Percentiles rank a stretch among this genome's conserved stretches.
phyloP scores from a whole-genome alignment of 1,284 basidiomycete genomes.

The Marasmius tenuissimus region DNA sequence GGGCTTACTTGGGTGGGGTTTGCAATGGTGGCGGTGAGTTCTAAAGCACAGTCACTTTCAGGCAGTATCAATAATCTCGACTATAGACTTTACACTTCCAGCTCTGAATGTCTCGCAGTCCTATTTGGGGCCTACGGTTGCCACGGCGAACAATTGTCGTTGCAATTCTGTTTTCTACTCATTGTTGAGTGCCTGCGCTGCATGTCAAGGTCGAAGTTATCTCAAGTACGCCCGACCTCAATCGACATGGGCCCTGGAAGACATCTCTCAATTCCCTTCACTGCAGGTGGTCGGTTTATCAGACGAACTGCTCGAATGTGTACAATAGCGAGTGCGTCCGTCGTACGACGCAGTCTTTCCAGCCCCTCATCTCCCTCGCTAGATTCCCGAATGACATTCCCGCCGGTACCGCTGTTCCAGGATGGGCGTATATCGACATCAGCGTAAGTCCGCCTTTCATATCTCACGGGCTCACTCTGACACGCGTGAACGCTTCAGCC shows the following conservation, averaged over 20 bases:
- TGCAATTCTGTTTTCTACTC: conserved; percentile 36
- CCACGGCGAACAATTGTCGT: conserved; percentile 29
- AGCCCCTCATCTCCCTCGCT: background rate
- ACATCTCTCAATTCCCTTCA: background rate
- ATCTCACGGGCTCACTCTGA: conserved; percentile 14
- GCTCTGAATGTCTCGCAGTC: conserved; percentile 29
- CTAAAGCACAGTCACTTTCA: background rate
- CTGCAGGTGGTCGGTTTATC: conserved; percentile 7
- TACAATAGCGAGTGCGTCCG: conserved; percentile 5
- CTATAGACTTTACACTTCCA: conserved; percentile 21
- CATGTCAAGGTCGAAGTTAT: conserved; percentile 31
- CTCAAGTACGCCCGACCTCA: background rate
- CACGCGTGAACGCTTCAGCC: conserved; percentile 5
- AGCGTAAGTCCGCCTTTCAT: conserved; percentile 24
- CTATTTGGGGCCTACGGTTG: conserved; percentile 34
- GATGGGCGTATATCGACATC: conserved; percentile 30
- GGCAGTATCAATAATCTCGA: background rate
- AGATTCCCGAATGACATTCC: conserved; percentile 26
- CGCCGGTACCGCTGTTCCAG: conserved; percentile 23
- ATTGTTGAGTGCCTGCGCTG: conserved; percentile 37
- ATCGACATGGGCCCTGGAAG: too few relatives aligned
- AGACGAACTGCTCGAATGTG: conserved; percentile 3
- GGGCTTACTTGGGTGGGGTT: background rate
- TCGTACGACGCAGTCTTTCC: background rate
- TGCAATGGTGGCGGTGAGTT: background rate